Evolutionary conservation across 352 stramenopile species (phyloP), one percentile per base, ranked within the genome.

Genomic region (Salisapilia sapeloensis): DNA sequence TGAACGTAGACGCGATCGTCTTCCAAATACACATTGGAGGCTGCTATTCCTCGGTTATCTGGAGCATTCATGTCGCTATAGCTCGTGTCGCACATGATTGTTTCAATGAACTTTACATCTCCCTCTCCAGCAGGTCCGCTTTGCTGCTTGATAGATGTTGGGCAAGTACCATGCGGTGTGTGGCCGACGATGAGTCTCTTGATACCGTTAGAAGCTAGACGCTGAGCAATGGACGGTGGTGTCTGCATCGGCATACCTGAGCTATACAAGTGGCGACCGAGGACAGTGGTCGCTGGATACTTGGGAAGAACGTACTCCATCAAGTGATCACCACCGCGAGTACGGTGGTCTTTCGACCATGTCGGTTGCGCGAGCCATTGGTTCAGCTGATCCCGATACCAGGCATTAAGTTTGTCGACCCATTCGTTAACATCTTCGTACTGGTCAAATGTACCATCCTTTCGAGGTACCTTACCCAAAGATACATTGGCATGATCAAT

Each of bases 71-170:
- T 58, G 44, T 95, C 74, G 26, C 82, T 91, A 45, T 93, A 96
- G 29, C 83, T 95, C 14, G 83, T 96, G 51, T 96, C 86, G 21
- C 77, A 91, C 46, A 90, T 92, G 38, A 95, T 61, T 6, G 95
- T 66, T 54, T 91, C 64, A 40, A 67, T 37, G 24, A 93, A 79
- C 22, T 26, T 43, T 15, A 46, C 25, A 33, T 38, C 25, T 28
- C 23, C 29, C 42, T 42, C 45, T 9, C 21, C 48, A 21, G 9
- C 25, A 77, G 38, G 8, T 25, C 22, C 26, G 27, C 29, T n/a
- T 47, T 26, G 29, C 36, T 89, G 72, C 27, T 65, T 76, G 24
- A 86, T 61, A 13, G 95, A 61, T 0, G 86, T 91, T 9, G 86
- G 84, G 40, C 72, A 92, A 45, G 86, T 93, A 8, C 86, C 84